phyloP scores from a whole-genome alignment of 768 basidiomycete species.

The Leccinum subgranulosum region DNA sequence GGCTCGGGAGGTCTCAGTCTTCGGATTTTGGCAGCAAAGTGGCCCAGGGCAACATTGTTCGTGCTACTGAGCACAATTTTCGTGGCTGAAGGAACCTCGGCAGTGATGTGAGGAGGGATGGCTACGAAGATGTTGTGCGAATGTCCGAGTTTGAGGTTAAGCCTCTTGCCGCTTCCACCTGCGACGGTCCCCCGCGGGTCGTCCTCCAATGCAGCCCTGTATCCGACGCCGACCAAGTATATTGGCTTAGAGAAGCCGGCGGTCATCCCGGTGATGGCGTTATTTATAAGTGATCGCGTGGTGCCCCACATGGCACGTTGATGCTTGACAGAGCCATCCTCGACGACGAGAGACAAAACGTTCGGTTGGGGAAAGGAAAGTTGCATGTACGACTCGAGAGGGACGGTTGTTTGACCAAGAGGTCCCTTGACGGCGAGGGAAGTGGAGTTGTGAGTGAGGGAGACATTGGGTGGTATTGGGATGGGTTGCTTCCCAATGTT shows the following conservation, averaged over 20 bases:
- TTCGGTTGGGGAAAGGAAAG: conserved; percentile 34
- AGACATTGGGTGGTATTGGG: conserved; percentile 48
- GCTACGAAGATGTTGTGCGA: conserved; percentile 84
- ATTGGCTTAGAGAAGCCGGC: conserved; percentile 82
- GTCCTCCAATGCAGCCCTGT: conserved; percentile 81
- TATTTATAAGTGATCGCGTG: conserved; percentile 83
- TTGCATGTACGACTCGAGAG: conserved; percentile 46
- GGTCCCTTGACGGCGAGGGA: conserved; percentile 56
- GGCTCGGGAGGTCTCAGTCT: conserved; percentile 89
- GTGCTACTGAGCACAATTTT: conserved; percentile 80
- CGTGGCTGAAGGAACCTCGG: conserved; percentile 76
- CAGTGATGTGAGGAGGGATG: conserved; percentile 78
- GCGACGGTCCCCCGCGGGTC: conserved; percentile 62
- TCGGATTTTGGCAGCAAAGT: conserved; percentile 85
- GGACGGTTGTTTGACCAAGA: conserved; percentile 47
- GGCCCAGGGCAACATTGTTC: conserved; percentile 84
- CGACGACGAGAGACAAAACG: conserved; percentile 38
- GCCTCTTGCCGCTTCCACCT: conserved; percentile 58
- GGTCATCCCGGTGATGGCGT: conserved; percentile 88
- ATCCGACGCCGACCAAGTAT: conserved; percentile 93
- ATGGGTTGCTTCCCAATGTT: conserved; percentile 63
- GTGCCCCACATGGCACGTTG: conserved; percentile 96
- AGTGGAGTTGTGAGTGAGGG: conserved; percentile 34
- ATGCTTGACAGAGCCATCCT: conserved; percentile 63
- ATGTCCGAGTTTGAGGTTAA: conserved; percentile 92